phyloP scores from a whole-genome alignment of 768 basidiomycete species.

The Inosperma sp. region DNA sequence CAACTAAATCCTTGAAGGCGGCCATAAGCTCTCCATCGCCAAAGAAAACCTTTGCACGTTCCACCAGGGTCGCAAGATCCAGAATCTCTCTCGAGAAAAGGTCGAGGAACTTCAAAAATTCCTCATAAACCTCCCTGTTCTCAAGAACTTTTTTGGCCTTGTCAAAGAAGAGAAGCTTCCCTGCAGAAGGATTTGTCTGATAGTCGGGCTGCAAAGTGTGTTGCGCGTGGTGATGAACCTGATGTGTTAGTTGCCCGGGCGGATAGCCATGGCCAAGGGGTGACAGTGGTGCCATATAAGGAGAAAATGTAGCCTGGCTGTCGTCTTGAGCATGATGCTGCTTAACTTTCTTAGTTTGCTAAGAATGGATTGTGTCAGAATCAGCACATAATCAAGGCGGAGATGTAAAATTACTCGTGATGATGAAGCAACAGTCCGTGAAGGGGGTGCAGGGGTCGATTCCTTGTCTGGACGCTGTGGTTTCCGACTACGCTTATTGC shows the following conservation, averaged over 20 bases:
- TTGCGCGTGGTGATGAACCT: conserved; percentile 22
- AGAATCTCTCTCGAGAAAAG: conserved; percentile 92
- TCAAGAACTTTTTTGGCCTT: conserved; percentile 80
- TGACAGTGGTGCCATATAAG: conserved; percentile 41
- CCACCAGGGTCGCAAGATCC: conserved; percentile 75
- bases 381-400: neutral
- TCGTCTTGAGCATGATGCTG: conserved; percentile 57
- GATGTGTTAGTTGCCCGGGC: conserved; percentile 17
- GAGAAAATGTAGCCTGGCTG: conserved; percentile 51
- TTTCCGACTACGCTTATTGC: conserved; percentile 51
- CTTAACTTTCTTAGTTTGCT: conserved; percentile 60
- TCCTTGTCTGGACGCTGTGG: conserved; percentile 61
- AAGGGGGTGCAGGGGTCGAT: conserved; percentile 50
- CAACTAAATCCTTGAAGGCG: conserved; percentile 84
- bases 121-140: conserved; percentile 76
- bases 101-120: conserved; percentile 90
- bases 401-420: conserved; percentile 21
- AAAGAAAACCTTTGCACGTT: conserved; percentile 76
- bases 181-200: conserved; percentile 41
- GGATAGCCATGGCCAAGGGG: conserved; percentile 32
- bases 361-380: conserved; percentile 2
- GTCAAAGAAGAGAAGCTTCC: conserved; percentile 92
- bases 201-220: conserved; percentile 25
- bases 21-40: conserved; percentile 73
- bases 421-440: conserved; percentile 41